Base-by-base conservation (phyloP, 495 filamentous ascomycete genomes). In the Annulohypoxylon bovei region DNA sequence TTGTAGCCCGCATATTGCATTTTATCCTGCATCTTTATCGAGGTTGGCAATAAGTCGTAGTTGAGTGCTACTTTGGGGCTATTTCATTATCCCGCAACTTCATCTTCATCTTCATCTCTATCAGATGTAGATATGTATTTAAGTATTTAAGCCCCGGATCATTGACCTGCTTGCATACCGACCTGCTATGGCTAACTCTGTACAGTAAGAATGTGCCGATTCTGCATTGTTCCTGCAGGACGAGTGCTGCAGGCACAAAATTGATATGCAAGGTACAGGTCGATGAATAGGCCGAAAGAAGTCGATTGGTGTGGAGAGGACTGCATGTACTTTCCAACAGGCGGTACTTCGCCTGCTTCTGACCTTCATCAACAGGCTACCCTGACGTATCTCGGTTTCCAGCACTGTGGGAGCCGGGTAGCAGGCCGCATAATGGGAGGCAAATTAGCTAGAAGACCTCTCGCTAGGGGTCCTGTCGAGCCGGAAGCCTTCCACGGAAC, bases 211-310 rank as follows among this genome's bases (percentile, higher is more conserved):
- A 56, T 62, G 46, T 68, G 65, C 70, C 65, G 70, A 54, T 57
- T 46, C 30, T 72, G 67, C 70, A 65, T 72, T 65, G 75, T 77
- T 77, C 75, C 75, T 77, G 75, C 75, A 77, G 73, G 68, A 73
- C 61, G 67, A 72, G 63, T 69, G 61, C 61, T 77, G 75, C 75
- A 75, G 75, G 75, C 70, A 74, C 75, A 75, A 63, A 73, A 60
- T 68, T 68, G 65, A 57, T 62, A 77, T 77, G 75, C 75, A 77
- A 77, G 75, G 75, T 75, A 77, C 75, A 56, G 69, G 70, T 68
- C 55, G 57, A 69, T 49, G 71, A 73, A 66, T 70, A 66, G 71
- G 67, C 71, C 71, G 70, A 73, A 50, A 35, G 61, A 70, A 55
- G 67, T 52, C 56, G 70, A 62, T 62, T 73, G 62, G 66, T 53